Conservation (phyloP, 805 yeast species). For the Cyberlindnera suaveolens region DNA sequence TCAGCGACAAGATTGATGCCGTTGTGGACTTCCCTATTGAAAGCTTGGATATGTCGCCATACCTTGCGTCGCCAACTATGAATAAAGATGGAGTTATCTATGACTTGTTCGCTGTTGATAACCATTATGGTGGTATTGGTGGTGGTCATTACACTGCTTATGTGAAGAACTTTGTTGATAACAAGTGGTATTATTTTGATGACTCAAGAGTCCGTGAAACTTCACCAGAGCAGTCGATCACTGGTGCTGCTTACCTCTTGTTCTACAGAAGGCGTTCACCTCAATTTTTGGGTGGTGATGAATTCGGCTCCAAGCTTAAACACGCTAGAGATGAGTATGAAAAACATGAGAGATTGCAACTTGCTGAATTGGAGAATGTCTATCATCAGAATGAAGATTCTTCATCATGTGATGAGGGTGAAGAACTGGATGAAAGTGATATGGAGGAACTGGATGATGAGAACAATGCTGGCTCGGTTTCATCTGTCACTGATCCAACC, state of each 20-base stretch:
- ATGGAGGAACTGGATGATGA: conserved; percentile 2
- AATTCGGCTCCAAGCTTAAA: conserved; percentile 33
- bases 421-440: conserved; percentile 2
- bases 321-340: conserved; percentile 34
- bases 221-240: conserved; percentile 53
- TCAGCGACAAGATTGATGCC: conserved; percentile 85
- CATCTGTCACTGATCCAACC: neutral
- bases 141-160: conserved; percentile 97
- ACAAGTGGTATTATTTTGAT: conserved; percentile 84
- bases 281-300: conserved; percentile 41
- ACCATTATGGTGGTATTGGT: conserved; percentile 93
- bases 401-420: conserved; percentile 10
- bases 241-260: conserved; percentile 79
- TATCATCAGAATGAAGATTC: conserved; percentile 19
- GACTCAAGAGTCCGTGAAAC: conserved; percentile 69
- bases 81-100: conserved; percentile 40
- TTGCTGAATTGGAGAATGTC: conserved; percentile 20
- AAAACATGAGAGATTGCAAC: conserved; percentile 16
- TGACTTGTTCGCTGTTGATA: conserved; percentile 89
- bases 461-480: neutral
- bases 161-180: conserved; percentile 71
- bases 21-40: conserved; percentile 83
- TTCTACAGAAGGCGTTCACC: conserved; percentile 61
- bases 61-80: conserved; percentile 35
- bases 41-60: conserved; percentile 66